These are phyloP conservation scores for Lathyrus sativus DNA, from an alignment of 306 rosid species.

Conservation along the genomic window DNA sequence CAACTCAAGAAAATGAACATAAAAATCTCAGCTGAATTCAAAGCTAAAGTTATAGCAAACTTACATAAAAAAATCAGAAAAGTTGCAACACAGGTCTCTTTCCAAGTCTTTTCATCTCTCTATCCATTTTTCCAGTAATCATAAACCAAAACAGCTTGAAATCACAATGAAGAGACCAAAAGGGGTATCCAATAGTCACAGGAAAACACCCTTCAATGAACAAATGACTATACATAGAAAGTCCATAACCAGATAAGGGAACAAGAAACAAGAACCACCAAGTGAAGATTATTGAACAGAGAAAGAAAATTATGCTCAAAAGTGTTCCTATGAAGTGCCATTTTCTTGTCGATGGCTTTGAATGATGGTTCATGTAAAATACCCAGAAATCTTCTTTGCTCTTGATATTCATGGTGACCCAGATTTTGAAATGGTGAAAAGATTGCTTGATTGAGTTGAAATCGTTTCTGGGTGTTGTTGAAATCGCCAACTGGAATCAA, in stretches of 20 bases:
- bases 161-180: conserved; percentile 16
- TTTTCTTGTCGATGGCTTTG: conserved; percentile 2
- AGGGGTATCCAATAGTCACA: conserved; percentile 10
- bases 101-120: conserved; percentile 19
- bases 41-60: neutral
- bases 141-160: conserved; percentile 1
- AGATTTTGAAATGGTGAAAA: neutral
- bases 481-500: neutral
- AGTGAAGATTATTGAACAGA: neutral
- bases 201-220: conserved; percentile 14
- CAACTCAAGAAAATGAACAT: too few species aligned
- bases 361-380: conserved; percentile 8
- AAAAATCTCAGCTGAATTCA: neutral
- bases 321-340: conserved; percentile 14
- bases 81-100: conserved; percentile 14
- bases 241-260: conserved; percentile 11
- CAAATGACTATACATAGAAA: conserved; percentile 17
- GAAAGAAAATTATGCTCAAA: neutral
- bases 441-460: neutral
- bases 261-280: neutral
- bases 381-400: neutral
- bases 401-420: conserved; percentile 7
- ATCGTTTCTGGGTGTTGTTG: neutral
- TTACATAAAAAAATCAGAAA: conserved; percentile 1
- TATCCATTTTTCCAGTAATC: conserved; percentile 6